Conservation (phyloP, 2,329 filamentous ascomycete genomes). For the Neospermospora avenae region DNA sequence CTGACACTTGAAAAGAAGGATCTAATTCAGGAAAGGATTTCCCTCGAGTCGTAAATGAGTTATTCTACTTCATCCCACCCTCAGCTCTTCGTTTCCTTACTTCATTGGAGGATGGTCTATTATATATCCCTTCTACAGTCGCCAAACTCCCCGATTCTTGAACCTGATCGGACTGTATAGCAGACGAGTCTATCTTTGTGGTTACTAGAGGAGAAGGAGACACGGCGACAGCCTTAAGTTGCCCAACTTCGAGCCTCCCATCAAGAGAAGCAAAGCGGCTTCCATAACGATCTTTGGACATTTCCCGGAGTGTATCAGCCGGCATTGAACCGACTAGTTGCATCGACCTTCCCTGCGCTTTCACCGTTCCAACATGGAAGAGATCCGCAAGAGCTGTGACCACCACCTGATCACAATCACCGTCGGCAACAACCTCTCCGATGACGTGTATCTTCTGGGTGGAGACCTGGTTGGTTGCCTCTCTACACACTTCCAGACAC, state of each 20-base stretch:
- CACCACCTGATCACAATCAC: conserved; percentile 40
- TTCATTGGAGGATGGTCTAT: conserved; percentile 31
- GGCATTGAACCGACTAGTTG: conserved; percentile 39
- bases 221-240: conserved; percentile 6
- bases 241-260: conserved; percentile 10
- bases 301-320: conserved; percentile 31
- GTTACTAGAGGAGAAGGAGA: conserved; percentile 16
- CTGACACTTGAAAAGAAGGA: no score
- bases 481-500: conserved; percentile 40
- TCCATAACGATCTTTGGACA: conserved; percentile 32
- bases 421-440: conserved; percentile 39
- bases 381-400: conserved; percentile 42
- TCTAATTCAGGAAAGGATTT: not conserved
- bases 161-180: conserved; percentile 14
- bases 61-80: conserved; percentile 12
- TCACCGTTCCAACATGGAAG: conserved; percentile 40
- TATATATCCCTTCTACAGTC: conserved; percentile 22
- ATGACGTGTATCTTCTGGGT: conserved; percentile 29
- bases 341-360: conserved; percentile 36
- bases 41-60: not conserved
- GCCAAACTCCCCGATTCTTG: conserved; percentile 25
- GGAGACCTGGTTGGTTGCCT: conserved; percentile 24
- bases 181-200: conserved; percentile 10
- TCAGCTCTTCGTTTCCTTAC: conserved; percentile 31
- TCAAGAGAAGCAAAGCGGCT: conserved; percentile 30